phyloP scores from a whole-genome alignment of 352 stramenopile genomes.

The Phytophthora aleatoria region DNA sequence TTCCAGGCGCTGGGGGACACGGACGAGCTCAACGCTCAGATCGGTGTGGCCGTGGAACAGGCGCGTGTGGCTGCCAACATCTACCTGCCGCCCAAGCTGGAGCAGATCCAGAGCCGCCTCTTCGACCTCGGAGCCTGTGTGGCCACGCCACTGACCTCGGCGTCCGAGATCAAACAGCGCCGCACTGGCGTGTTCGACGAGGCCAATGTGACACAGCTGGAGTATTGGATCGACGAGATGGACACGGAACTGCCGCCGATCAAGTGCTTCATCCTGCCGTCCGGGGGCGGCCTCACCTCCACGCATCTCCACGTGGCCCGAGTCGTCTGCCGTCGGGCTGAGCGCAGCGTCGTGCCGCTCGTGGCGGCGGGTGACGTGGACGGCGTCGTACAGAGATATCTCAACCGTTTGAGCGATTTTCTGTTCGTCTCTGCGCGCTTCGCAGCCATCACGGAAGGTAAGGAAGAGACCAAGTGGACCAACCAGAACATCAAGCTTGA shows the following conservation, averaged over 20 bases:
- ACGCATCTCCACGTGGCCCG: conserved; percentile 89
- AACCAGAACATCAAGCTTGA: conserved; percentile 73
- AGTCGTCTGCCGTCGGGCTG: conserved; percentile 84
- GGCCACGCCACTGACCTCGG: conserved; percentile 78
- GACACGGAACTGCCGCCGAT: conserved; percentile 81
- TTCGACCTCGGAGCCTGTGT: conserved; percentile 92
- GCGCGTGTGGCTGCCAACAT: conserved; percentile 41
- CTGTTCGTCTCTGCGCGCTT: conserved; percentile 84
- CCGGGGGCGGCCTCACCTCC: conserved; percentile 71
- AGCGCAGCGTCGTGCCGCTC: conserved; percentile 85
- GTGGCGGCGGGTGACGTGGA: conserved; percentile 76
- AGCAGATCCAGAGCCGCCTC: conserved; percentile 89
- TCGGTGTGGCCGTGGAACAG: conserved; percentile 69
- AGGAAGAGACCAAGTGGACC: conserved; percentile 80
- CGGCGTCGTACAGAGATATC: conserved; percentile 71
- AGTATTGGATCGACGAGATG: conserved; percentile 91
- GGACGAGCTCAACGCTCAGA: conserved; percentile 90
- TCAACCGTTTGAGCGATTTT: conserved; percentile 90
- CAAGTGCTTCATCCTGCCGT: conserved; percentile 89
- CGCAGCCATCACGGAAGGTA: conserved; percentile 61
- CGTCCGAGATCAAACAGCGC: conserved; percentile 69
- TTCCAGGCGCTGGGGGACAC: conserved; percentile 92
- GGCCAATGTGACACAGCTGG: conserved; percentile 66
- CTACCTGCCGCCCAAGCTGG: conserved; percentile 65
- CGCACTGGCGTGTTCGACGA: conserved; percentile 64